Percentiles rank a stretch among this genome's conserved stretches.
Evolutionary conservation across 495 filamentous ascomycete genomes (phyloP).

Genomic region (Coniosporium apollinis): DNA sequence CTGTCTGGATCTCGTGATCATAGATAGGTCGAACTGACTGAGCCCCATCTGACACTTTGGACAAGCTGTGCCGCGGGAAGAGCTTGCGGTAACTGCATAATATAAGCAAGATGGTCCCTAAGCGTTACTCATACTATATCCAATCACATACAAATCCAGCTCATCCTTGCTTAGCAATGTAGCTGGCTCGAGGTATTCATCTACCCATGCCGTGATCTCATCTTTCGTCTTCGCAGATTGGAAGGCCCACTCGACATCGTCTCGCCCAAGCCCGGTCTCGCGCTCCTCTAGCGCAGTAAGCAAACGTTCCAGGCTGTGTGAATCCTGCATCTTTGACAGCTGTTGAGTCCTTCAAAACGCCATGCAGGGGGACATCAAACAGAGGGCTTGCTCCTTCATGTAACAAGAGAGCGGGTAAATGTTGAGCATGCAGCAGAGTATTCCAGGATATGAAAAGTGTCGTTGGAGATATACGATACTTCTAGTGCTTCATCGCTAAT

Average conservation of each 20-base stretch:
- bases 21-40: conserved; percentile 10
- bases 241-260: conserved; percentile 21
- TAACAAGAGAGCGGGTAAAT: too few relatives aligned
- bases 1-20: conserved; percentile 17
- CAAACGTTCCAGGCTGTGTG: conserved; percentile 9
- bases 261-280: conserved; percentile 12
- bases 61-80: conserved; percentile 3
- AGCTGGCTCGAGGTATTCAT: conserved; percentile 15
- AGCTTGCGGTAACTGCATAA: too few relatives aligned
- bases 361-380: too few relatives aligned
- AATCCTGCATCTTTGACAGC: background rate
- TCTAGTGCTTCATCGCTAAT: too few relatives aligned
- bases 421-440: too few relatives aligned
- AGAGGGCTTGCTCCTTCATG: too few relatives aligned
- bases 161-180: conserved; percentile 23
- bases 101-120: too few relatives aligned
- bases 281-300: conserved; percentile 20
- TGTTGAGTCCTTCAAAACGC: too few relatives aligned
- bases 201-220: conserved; percentile 14
- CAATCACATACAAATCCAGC: conserved; percentile 16
- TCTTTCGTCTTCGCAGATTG: conserved; percentile 13
- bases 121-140: background rate
- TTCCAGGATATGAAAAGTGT: too few relatives aligned
- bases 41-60: too few relatives aligned
- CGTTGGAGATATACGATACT: too few relatives aligned